Conservation (phyloP, 2,329 filamentous ascomycete genomes). For the Nannizziopsis arthrosporioides region DNA sequence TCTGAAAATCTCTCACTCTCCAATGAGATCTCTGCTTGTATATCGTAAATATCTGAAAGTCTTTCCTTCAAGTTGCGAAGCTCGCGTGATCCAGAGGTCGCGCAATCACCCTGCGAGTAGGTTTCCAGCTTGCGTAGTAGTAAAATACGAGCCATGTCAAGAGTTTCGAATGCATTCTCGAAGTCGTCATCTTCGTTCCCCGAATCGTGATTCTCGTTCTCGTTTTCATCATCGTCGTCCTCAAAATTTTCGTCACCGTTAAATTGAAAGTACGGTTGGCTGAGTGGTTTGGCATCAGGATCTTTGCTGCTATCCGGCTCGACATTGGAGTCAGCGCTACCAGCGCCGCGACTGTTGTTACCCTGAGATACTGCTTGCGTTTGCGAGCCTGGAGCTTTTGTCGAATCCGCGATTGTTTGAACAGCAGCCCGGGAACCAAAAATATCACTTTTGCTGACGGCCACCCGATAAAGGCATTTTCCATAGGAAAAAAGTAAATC, state of each 20-base stretch:
- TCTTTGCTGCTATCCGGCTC: not conserved
- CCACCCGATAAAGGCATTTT: slow-evolving; percentile 84
- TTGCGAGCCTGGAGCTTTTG: slow-evolving; percentile 28
- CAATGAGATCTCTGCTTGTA: slow-evolving; percentile 90
- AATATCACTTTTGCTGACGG: slow-evolving; percentile 87
- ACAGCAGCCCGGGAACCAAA: slow-evolving; percentile 66
- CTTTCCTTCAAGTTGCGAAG: slow-evolving; percentile 63
- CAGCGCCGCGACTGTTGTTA: too few species aligned
- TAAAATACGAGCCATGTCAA: slow-evolving; percentile 51
- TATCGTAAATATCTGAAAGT: slow-evolving; percentile 82
- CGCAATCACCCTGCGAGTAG: slow-evolving; percentile 37
- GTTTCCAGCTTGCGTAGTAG: slow-evolving; percentile 46
- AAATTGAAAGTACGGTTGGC: slow-evolving; percentile 67
- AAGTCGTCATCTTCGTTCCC: slow-evolving; percentile 51
- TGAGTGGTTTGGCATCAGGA: not conserved
- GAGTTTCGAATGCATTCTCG: slow-evolving; percentile 51
- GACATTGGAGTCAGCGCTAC: not conserved
- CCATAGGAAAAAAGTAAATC: slow-evolving; percentile 93
- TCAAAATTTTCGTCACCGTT: slow-evolving; percentile 90
- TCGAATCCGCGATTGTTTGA: slow-evolving; percentile 45
- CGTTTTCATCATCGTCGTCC: slow-evolving; percentile 59
- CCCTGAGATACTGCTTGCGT: not conserved
- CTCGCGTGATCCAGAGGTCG: slow-evolving; percentile 16
- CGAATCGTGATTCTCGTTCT: slow-evolving; percentile 37
- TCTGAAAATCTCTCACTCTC: slow-evolving; percentile 88